Percentiles rank a stretch among this genome's conserved stretches.
These are phyloP conservation scores for Amborella trichopoda DNA, from an alignment of 164 flowering plant species.

Conservation along the genomic window DNA sequence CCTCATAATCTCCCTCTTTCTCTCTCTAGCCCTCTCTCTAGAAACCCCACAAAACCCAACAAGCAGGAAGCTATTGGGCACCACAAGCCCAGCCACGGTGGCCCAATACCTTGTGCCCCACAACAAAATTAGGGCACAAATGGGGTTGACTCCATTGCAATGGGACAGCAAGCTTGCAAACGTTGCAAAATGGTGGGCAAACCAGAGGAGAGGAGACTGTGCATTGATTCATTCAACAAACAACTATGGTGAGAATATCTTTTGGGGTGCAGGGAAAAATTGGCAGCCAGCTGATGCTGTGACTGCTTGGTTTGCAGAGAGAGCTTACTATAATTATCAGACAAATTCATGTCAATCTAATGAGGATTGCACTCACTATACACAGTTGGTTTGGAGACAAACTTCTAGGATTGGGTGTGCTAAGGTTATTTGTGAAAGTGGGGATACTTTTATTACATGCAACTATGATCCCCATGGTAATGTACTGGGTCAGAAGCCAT, in stretches of 20 bases:
- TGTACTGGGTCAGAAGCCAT: constrained; percentile 53
- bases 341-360: constrained; percentile 27
- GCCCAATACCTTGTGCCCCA: constrained; percentile 41
- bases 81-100: neutral
- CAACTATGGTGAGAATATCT: constrained; percentile 74
- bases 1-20: too few species aligned
- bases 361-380: constrained; percentile 52
- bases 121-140: constrained; percentile 29
- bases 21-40: too few species aligned
- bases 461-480: constrained; percentile 79
- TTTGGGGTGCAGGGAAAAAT: constrained; percentile 53
- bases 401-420: constrained; percentile 53
- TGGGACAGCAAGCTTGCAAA: constrained; percentile 42
- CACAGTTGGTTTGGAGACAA: constrained; percentile 56
- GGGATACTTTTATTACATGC: constrained; percentile 47
- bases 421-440: constrained; percentile 26
- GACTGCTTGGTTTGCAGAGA: constrained; percentile 38
- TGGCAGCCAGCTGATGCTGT: constrained; percentile 53
- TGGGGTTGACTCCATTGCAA: constrained; percentile 23
- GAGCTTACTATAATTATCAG: constrained; percentile 21
- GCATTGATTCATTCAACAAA: constrained; percentile 45
- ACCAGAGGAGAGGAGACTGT: constrained; percentile 31
- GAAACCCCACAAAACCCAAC: too few species aligned
- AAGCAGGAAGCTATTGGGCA: too few species aligned
- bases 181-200: constrained; percentile 39